Evolutionary conservation across 2,329 filamentous ascomycete genomes (phyloP), one percentile per base, ranked within the genome.

Genomic region (Zelopaecilomyces penicillatus): DNA sequence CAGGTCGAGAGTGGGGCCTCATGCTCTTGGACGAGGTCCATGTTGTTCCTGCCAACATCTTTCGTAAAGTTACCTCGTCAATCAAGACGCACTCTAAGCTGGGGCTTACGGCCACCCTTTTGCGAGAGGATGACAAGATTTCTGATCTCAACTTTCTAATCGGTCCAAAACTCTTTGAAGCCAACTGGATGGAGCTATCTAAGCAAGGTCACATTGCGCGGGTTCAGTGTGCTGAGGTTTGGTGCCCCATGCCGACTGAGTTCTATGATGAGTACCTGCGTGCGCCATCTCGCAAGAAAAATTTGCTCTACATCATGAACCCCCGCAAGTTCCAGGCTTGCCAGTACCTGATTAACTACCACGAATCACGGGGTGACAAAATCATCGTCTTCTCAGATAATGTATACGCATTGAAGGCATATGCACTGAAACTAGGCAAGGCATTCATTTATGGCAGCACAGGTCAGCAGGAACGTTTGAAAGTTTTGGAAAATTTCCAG

Each of bases 301-400:
- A 64, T 3, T 49, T 71, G 5, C 77, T 97, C 2, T 96, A 93
- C 57, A 94, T 94, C 53, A 97, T 98, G 90, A 98, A 98, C 57
- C 93, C 93, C 1, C 78, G 84, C 53, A 98, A 98, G 65, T 95
- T 96, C 62, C 93, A 97, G 65, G 90, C 91, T 1, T 95, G 89
- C 56, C 91, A 98, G 61, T 97, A 93, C 59, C 75, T 98, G n/a
- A 97, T 98, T 60, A 87, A 97, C 63, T 97, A 95, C 60, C 93
- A 98, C 64, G 91, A 97, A 65, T 83, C 82, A 44, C 80, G 93
- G 49, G 91, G 93, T 30, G 93, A 97, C 70, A 97, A 97, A 66
- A 89, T 97, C 54, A 97, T 97, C 51, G 91, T 98, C 37, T 97
- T 97, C 64, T 95, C 89, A 0, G 93, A 98, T 64, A 96, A 97